Base-by-base conservation (phyloP, 202 grass and related monocot genomes). In the Panicum hallii region DNA sequence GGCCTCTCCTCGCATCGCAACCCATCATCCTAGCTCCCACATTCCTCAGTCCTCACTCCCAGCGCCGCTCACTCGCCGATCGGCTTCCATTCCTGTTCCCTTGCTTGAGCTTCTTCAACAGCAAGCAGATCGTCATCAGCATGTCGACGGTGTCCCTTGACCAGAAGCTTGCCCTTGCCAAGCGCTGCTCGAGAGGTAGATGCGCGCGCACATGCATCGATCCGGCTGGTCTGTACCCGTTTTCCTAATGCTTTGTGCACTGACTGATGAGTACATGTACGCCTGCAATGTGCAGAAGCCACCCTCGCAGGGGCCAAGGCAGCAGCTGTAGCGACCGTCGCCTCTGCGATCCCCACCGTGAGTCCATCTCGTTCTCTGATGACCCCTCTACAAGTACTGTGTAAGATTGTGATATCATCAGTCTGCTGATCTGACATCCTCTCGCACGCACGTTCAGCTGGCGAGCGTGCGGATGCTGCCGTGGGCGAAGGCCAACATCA, bases 391-490 rank as follows among this genome's bases (percentile, higher is more conserved):
- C 10, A 12, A 12, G 54, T 28, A 38, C 36, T 38, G 13, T 38
- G 13, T 16, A 1, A 7, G 15, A 46, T 28, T 22, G 11, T 46
- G n/a, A 38, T 38, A 38, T 1, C 20, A 70, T 23, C 16, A 12
- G 11, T 12, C 45, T 47, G 45, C 45, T 3, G 45, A 2, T 1
- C 9, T 46, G 44, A 47, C 12, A 47, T 10, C 45, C 45, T 12
- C 0, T 46, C 11, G 36, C 3, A 34, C 34, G 34, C 34, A 38
- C 19, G 6, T n/a, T n/a, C 84, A 86, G 84, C 9, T 86, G 83
- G 92, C 89, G 13, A 94, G 89, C 63, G 92, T 91, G 62, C 54
- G 86, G 74, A 94, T 94, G 92, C 75, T 91, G 22, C 92, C 92
- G 1, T 94, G 89, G 89, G 92, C 92, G 8, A 89, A 69, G 26